Base-by-base conservation (phyloP, 257 asterid species). In the Solanum raphanifolium region DNA sequence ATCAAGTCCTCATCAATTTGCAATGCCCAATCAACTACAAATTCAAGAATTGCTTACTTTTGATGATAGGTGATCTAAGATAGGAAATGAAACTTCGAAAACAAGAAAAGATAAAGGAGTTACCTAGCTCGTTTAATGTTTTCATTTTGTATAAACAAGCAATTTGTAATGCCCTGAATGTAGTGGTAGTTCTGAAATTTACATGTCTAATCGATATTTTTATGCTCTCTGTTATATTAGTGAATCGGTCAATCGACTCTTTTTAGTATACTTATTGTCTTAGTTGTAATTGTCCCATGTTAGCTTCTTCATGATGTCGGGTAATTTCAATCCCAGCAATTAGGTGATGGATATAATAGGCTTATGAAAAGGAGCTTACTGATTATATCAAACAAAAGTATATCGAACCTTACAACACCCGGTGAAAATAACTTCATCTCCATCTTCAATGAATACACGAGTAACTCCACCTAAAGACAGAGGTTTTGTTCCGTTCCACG, bases 401-500 rank as follows among this genome's bases (percentile, higher is more conserved):
- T 6, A 75, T 6, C 34, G 1, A 87, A 97, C 99, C 99, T 97
- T 95, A 95, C 98, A 97, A 89, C 86, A 90, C 71, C 98, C 99
- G 0, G 94, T 93, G 88, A 97, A 90, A 69, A 90, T 90, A 55
- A 97, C 98, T 93, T 93, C 96, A 76, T 97, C 99, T 41, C 98
- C 99, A 68, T 97, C 98, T 90, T 94, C 98, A 5, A 97, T 92
- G 92, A 94, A 97, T 1, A 89, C 88, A 32, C 98, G 98, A 85
- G 89, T 92, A 8, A 91, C 88, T 88, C 93, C 94, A 87, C 94
- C 95, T 83, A 97, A 84, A 62, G 96, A 89, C 8, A 97, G 82
- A 5, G 95, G 89, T 15, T 95, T 95, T 88, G 92, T 90, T 69
- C 99, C 99, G 20, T 97, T 97, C 99, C 98, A 97, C 27, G 95